These are phyloP conservation scores for Volutella citrinella DNA, from an alignment of 2,329 filamentous ascomycete species.

Conservation along the genomic window DNA sequence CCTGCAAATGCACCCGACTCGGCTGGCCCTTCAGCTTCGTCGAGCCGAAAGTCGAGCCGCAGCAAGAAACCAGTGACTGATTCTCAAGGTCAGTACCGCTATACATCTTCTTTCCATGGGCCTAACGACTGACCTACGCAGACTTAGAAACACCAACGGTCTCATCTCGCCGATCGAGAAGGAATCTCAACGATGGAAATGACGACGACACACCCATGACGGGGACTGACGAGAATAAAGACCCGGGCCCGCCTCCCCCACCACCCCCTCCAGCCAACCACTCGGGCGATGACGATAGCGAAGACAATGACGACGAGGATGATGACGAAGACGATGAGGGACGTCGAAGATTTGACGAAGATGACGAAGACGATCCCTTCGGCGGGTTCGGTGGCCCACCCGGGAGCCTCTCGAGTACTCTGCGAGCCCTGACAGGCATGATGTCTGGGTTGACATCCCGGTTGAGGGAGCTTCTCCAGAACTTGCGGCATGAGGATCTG, in stretches of 20 bases:
- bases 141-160: conserved; percentile 36
- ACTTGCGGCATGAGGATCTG: conserved; percentile 79
- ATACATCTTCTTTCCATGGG: too few relatives aligned
- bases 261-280: conserved; percentile 36
- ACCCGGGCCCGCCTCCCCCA: conserved; percentile 40
- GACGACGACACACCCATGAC: conserved; percentile 71
- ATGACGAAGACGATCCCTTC: conserved; percentile 65
- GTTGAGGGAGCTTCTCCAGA: conserved; percentile 72
- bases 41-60: conserved; percentile 70
- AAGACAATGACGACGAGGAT: conserved; percentile 29
- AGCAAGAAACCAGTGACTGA: conserved; percentile 61
- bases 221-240: conserved; percentile 58
- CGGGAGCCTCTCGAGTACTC: conserved; percentile 71
- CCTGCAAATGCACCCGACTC: conserved; percentile 61
- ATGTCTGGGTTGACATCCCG: conserved; percentile 81
- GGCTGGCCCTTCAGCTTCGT: conserved; percentile 56
- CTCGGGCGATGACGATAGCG: conserved; percentile 38
- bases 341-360: conserved; percentile 45
- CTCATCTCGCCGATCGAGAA: conserved; percentile 49
- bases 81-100: conserved; percentile 34
- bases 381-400: conserved; percentile 67
- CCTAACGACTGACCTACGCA: too few relatives aligned
- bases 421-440: conserved; percentile 86
- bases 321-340: conserved; percentile 35
- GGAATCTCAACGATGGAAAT: conserved; percentile 46